Evolutionary conservation across 106 monocot genomes (phyloP), one percentile per base, ranked within the genome.

Genomic region (Acorus gramineus): DNA sequence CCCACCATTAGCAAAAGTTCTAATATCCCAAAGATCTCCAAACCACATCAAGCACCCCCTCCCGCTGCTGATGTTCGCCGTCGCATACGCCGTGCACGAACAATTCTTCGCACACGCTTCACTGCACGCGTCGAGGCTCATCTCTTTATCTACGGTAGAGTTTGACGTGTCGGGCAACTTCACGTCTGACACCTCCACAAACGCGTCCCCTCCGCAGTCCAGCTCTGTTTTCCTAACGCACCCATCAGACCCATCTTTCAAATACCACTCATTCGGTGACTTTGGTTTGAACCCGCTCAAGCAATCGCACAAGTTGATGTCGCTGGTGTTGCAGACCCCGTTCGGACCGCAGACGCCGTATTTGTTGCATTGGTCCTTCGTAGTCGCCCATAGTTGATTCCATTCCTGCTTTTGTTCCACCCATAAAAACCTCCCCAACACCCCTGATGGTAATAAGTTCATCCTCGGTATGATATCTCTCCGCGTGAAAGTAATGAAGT

Each of bases 51-150:
- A 28, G 1, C 28, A 28, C 28, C 28, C 28, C 28, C 1, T 28
- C 64, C 44, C 68, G 4, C 47, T n/a, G 46, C 72, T 70, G 9
- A 4, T 8, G 2, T 4, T 8, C 0, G 52, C 57, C 46, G 51
- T 54, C 5, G 73, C 50, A 49, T 74, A 79, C 13, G 65, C 74
- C 44, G 59, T 65, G 60, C 74, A 79, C 4, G 46, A 56, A n/a
- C 79, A 75, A 6, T 62, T 44, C 2, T 3, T 12, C 45, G 59
- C 9, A 44, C 72, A 77, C 4, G 14, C 28, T 12, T 54, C 5
- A 66, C 72, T 8, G 12, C 77, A 77, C 3, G 65, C 58, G 7
- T 46, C 59, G 11, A 8, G 8, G 6, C 13, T 42, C 0, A 0
- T 11, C 46, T 4, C 55, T 56, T 55, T 3, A 2, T 62, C 3